Base-by-base conservation (phyloP, 768 basidiomycete genomes). In the Sistotremastrum suecicum region DNA sequence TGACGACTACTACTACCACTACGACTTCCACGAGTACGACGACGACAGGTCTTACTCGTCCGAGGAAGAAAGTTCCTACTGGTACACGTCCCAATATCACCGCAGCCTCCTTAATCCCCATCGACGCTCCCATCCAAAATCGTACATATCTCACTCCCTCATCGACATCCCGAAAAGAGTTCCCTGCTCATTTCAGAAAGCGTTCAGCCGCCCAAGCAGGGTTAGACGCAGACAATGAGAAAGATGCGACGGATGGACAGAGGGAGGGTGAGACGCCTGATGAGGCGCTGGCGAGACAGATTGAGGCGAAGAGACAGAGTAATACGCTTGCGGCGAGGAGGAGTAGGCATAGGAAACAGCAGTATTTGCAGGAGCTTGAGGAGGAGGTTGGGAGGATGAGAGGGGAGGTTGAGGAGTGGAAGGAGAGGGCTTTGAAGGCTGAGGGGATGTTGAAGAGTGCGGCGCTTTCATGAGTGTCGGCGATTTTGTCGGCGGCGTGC, bases 271-370 rank as follows among this genome's bases (percentile, higher is more conserved):
- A 73, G 8, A 65, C 71, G 0, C 62, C 70, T 2, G 69, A 72
- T 1, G 76, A 76, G 53, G 65, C 76, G 54, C 75, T 81, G 56
- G 78, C 79, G 52, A 20, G 20, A 20, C 20, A 20, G 20, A 83
- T 84, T 51, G 80, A 78, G 54, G 72, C 71, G 38, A 90, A 89
- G 67, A 75, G 89, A 32, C 71, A 79, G 6, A 78, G 80, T 63
- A 94, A 94, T 53, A 90, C 89, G 2, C 62, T 89, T 4, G 88
- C 89, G 0, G 90, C 90, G 5, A 75, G 89, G 2, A 74, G 82
- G 32, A 82, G 78, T 56, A 72, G 89, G 12, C 74, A 74, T 66
- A 72, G 83, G 47, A 89, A 86, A 67, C 60, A 78, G 37, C 71
- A 75, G 56, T 75, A 88, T 51, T 71, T 80, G 52, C 68, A 74